Percentiles rank a stretch among this genome's conserved stretches.
These are phyloP conservation scores for Coniophora puteana DNA, from an alignment of 1,284 basidiomycete species.

Conservation along the genomic window DNA sequence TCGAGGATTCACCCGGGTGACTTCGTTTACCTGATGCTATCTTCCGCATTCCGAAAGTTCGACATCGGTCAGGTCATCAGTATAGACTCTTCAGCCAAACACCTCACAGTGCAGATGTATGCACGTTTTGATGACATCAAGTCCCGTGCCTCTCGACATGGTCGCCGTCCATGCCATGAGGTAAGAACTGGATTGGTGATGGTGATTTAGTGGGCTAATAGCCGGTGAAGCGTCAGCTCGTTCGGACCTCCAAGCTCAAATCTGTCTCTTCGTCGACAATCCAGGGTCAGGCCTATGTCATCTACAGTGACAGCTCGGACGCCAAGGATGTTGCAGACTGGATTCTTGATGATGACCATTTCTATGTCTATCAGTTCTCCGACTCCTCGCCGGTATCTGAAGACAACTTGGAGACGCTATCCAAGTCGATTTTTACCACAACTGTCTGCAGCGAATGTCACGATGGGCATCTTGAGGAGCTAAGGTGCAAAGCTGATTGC, in stretches of 20 bases:
- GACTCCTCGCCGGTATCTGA: constrained; percentile 13
- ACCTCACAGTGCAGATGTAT: constrained; percentile 39
- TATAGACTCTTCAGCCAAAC: constrained; percentile 24
- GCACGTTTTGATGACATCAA: constrained; percentile 40
- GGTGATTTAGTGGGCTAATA: constrained; percentile 7
- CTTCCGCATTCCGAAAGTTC: constrained; percentile 30
- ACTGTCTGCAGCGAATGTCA: constrained; percentile 39
- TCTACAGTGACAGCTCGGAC: constrained; percentile 20
- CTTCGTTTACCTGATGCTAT: constrained; percentile 49
- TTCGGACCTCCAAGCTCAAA: constrained; percentile 27
- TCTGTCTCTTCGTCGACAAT: constrained; percentile 33
- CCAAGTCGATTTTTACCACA: too few species aligned
- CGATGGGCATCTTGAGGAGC: constrained; percentile 22
- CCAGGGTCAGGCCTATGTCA: constrained; percentile 47
- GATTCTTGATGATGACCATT: constrained; percentile 50
- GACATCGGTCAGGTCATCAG: constrained; percentile 53
- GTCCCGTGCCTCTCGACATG: too few species aligned
- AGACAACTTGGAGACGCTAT: too few species aligned
- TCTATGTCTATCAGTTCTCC: constrained; percentile 40
- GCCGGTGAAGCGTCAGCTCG: constrained; percentile 43
- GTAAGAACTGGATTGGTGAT: background rate
- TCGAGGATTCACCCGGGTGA: too few species aligned
- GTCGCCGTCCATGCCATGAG: constrained; percentile 30
- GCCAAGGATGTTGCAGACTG: constrained; percentile 39
- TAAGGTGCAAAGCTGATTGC: constrained; percentile 28